Conservation (phyloP, 2,329 filamentous ascomycete species). For the Pseudogymnoascus sp. region DNA sequence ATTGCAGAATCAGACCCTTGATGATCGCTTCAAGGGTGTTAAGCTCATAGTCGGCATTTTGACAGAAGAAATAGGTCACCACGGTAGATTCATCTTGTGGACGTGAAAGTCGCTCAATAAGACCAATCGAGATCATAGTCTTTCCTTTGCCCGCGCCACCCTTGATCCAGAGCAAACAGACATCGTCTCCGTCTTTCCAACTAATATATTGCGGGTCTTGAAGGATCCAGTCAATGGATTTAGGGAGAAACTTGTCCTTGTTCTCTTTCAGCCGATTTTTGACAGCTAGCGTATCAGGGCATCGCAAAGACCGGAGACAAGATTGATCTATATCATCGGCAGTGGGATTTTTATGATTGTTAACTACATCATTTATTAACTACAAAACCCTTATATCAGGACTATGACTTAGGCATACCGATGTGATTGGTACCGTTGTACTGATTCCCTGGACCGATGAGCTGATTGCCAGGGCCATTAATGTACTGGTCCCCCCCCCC, state of each 20-base stretch:
- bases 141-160: conserved; percentile 33
- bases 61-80: too few relatives aligned
- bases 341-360: background rate
- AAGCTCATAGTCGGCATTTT: too few relatives aligned
- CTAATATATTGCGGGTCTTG: conserved; percentile 21
- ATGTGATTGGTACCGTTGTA: background rate
- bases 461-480: background rate
- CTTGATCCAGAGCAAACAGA: conserved; percentile 29
- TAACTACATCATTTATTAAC: background rate
- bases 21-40: too few relatives aligned
- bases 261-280: conserved; percentile 18
- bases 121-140: conserved; percentile 29
- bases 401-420: background rate
- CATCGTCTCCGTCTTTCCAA: conserved; percentile 22
- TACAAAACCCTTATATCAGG: background rate
- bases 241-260: conserved; percentile 16
- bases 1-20: too few relatives aligned
- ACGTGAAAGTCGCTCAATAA: conserved; percentile 21
- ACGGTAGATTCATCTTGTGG: conserved; percentile 5
- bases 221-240: conserved; percentile 21
- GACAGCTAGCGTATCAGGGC: conserved; percentile 17
- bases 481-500: background rate
- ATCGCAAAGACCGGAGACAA: conserved; percentile 16
- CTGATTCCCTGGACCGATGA: background rate
- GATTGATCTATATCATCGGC: conserved; percentile 4